Base-by-base conservation (phyloP, 306 rosid genomes). In the Rubus parviflorus region DNA sequence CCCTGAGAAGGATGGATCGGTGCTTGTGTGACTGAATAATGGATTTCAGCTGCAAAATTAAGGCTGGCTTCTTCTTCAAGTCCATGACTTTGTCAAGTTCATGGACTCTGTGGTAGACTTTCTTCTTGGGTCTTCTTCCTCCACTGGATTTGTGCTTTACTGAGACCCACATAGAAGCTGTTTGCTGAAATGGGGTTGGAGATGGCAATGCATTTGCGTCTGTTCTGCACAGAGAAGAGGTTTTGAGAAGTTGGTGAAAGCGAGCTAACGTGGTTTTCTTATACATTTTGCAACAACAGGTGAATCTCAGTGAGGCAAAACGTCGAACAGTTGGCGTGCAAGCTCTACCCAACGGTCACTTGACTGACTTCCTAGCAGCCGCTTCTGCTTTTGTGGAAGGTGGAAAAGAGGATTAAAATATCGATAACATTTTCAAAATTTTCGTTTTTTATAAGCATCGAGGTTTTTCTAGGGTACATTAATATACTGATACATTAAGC, bases 31-130 rank as follows among this genome's bases (percentile, higher is more conserved):
- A 90, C 79, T 85, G 90, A 73, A 94, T 83, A 54, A 92, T 86
- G 81, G 91, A 76, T 23, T 83, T 87, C 46, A 94, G 96, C 78
- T 84, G 77, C 45, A 92, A 83, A 57, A 90, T 92, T 17, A 87
- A 60, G 15, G 86, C 84, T 3, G 97, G 97, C 79, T 92, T 94
- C 75, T 94, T 92, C 41, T 75, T 89, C 72, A 94, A 89, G 42
- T 89, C 91, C 97, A 94, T 92, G 52, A 79, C 92, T 49, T 85
- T 81, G 86, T 94, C 97, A 0, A 92, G 93, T 60, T 89, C 90
- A 6, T 74, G 84, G 45, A 83, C 97, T 54, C 97, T 74, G 73
- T 86, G 87, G 83, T 94, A 92, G 2, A 84, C 79, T 66, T 87
- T 92, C 82, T 83, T 94, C 91, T 90, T 94, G 1, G 96, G 93